Evolutionary conservation across 2,329 filamentous ascomycete species (phyloP), one percentile per base, ranked within the genome.

Genomic region (Colletotrichum cereale): DNA sequence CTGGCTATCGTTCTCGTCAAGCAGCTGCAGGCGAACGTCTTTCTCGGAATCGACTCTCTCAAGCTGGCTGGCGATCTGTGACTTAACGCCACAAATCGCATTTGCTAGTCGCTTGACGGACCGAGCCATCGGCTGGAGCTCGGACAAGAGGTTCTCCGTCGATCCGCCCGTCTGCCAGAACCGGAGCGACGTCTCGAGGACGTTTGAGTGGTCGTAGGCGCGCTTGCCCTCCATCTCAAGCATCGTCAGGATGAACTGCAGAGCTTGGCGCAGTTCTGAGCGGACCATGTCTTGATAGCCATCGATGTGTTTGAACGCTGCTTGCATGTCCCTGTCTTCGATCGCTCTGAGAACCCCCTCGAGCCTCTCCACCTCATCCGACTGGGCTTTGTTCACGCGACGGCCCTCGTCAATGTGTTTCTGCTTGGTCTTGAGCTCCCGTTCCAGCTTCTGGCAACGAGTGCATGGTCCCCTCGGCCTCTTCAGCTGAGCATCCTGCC

Each of bases 221-320:
- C 47, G 60, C 24, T 11, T 29, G 8, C 40, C 52, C 18, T 70
- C 44, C 24, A 48, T 21, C 52, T 60, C 36, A n/a, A 72, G n/a
- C 44, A 64, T 10, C 31, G 42, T n/a, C 10, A 34, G 29, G 26
- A 40, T n/a, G 42, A 50, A 68, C 31, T 47, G 12, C 44, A 69
- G 24, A 16, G 36, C 29, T 1, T 69, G 29, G 36, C 34, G 52
- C 34, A 72, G 18, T 3, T 72, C 69, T 12, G 24, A n/a, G 44
- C 61, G 66, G 24, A 72, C 16, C 11, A 65, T 60, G 29, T 26
- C 8, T 40, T 61, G 57, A 52, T 72, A 72, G 52, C 16, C 42
- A 36, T 69, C 29, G 47, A 70, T 47, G 24, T 56, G 36, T n/a
- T 48, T 40, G 24, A 72, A 16, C 21, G 69, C 66, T 21, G 38